phyloP scores from a whole-genome alignment of 2,329 filamentous ascomycete genomes.

The Periconia macrospinosa region DNA sequence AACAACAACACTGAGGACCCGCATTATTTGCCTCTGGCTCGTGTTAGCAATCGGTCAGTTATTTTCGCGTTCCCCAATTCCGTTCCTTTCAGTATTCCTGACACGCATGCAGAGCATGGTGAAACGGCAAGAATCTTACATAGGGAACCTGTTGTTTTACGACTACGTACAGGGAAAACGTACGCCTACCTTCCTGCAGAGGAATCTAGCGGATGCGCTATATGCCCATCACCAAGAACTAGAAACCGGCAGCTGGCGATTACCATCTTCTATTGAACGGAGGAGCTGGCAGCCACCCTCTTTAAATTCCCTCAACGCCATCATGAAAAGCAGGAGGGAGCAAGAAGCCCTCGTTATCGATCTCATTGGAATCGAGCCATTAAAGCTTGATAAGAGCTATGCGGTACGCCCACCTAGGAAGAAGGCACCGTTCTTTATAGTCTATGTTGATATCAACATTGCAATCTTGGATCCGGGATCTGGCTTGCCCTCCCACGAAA shows the following conservation, averaged over 20 bases:
- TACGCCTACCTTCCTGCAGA: slow-evolving; percentile 25
- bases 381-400: not conserved
- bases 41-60: not conserved
- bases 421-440: not conserved
- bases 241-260: slow-evolving; percentile 6
- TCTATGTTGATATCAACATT: slow-evolving; percentile 1
- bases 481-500: not conserved
- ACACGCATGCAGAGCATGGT: slow-evolving; percentile 24
- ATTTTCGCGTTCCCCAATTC: not conserved
- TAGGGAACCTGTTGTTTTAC: slow-evolving; percentile 30
- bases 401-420: not conserved
- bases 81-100: not conserved
- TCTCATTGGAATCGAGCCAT: slow-evolving; percentile 16
- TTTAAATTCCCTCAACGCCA: slow-evolving; percentile 23
- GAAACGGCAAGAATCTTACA: slow-evolving; percentile 16
- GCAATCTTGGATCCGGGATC: not conserved
- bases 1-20: not conserved
- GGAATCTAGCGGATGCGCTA: slow-evolving; percentile 26
- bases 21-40: slow-evolving; percentile 6
- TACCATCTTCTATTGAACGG: not conserved
- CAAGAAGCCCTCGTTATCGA: slow-evolving; percentile 20
- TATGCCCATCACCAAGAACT: slow-evolving; percentile 18
- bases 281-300: slow-evolving; percentile 25
- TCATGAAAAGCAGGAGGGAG: slow-evolving; percentile 24
- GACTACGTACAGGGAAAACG: slow-evolving; percentile 22